Evolutionary conservation across 768 basidiomycete genomes (phyloP), one percentile per base, ranked within the genome.

Genomic region (Russula griseocarnosa): DNA sequence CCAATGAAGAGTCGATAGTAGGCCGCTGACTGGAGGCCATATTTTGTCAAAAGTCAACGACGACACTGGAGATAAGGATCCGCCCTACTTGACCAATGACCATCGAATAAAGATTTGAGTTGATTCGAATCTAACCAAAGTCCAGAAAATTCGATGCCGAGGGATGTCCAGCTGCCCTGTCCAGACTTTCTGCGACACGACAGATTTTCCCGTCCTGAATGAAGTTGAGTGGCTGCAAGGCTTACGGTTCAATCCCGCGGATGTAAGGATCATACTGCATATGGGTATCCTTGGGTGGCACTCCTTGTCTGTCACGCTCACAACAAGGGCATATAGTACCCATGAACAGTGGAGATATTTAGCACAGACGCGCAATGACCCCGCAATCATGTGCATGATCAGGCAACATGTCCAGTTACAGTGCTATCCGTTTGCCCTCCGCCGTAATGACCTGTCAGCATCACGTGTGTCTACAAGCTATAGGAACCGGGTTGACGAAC

Each of bases 111-210:
- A 1, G 82, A 85, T 20, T 79, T 81, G 16, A 78, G 73, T 64
- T 87, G 86, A 61, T 87, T 87, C 85, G 86, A 86, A 70, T 87
- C 83, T 0, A 86, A 74, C 86, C 87, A 88, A 50, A 86, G 79
- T 0, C 85, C 86, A 26, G 81, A 81, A 67, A 82, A 84, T 20
- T 80, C 74, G n/a, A 88, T 75, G 0, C 82, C 85, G 0, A 70
- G 64, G 2, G 74, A 65, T 11, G 76, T 78, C 85, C 84, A 86
- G 69, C 85, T 86, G 58, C 38, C 13, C 38, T 16, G 14, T 4
- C 38, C 36, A 50, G 16, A 58, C 26, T 28, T 2, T 60, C 11
- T 11, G 32, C 10, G 32, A 32, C 32, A 32, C 10, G 1, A 32
- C 10, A 9, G 10, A 32, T 32, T 32, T 10, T 32, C 32, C 30